Percentiles rank a stretch among this genome's conserved stretches.
Evolutionary conservation across 1,284 basidiomycete species (phyloP).

Genomic region (Tilletia caries): DNA sequence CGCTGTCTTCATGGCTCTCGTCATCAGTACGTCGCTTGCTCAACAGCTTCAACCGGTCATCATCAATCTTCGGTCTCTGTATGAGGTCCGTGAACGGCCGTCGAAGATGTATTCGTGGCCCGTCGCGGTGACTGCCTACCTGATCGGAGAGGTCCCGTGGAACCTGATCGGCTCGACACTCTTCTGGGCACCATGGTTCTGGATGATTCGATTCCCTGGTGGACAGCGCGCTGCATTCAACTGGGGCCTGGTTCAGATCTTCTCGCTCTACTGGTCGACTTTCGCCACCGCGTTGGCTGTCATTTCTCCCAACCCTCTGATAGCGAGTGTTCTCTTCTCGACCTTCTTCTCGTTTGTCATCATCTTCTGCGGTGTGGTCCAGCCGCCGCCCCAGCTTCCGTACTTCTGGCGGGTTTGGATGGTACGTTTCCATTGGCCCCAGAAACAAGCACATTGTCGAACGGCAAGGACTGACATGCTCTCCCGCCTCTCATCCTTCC

Average conservation of each 20-base stretch:
- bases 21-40: slow-evolving; percentile 44
- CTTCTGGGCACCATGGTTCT: slow-evolving; percentile 46
- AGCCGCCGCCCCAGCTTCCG: slow-evolving; percentile 40
- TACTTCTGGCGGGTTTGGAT: slow-evolving; percentile 32
- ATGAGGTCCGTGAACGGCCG: slow-evolving; percentile 70
- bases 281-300: slow-evolving; percentile 66
- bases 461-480: background rate
- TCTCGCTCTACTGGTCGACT: slow-evolving; percentile 60
- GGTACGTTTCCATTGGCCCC: slow-evolving; percentile 70
- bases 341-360: slow-evolving; percentile 65
- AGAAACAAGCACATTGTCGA: slow-evolving; percentile 55
- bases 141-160: slow-evolving; percentile 55
- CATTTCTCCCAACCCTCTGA: slow-evolving; percentile 66
- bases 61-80: slow-evolving; percentile 61
- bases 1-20: slow-evolving; percentile 55
- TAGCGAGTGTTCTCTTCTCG: slow-evolving; percentile 66
- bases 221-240: slow-evolving; percentile 27
- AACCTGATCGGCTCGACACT: slow-evolving; percentile 42
- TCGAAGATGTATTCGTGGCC: slow-evolving; percentile 81
- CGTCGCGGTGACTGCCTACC: slow-evolving; percentile 59
- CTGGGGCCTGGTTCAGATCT: slow-evolving; percentile 38
- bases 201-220: slow-evolving; percentile 31
- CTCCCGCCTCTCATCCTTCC: slow-evolving; percentile 7
- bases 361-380: slow-evolving; percentile 61
- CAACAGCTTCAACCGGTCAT: slow-evolving; percentile 56